These are phyloP conservation scores for Kwoniella heveanensis DNA, from an alignment of 768 basidiomycete species.

Conservation along the genomic window DNA sequence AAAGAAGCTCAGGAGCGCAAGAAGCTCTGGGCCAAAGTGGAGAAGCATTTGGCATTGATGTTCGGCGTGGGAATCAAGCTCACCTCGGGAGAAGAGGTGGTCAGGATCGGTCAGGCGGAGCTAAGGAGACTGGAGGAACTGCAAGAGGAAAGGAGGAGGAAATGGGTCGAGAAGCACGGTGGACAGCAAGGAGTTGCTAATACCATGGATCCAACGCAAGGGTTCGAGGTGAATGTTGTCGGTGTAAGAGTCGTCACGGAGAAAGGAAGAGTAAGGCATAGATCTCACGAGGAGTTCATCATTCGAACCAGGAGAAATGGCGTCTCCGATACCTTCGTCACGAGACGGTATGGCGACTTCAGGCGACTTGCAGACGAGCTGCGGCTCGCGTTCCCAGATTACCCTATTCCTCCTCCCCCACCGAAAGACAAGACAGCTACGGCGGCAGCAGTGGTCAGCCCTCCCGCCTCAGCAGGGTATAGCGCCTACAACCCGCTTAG, in stretches of 20 bases:
- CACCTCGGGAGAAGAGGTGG: constrained; percentile 73
- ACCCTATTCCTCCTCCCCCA: constrained; percentile 78
- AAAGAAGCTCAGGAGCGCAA: constrained; percentile 61
- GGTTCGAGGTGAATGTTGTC: constrained; percentile 89
- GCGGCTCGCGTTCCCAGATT: constrained; percentile 79
- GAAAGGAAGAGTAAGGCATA: constrained; percentile 81
- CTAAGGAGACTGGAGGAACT: constrained; percentile 74
- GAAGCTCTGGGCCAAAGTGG: constrained; percentile 73
- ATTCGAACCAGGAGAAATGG: constrained; percentile 78
- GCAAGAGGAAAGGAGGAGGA: constrained; percentile 64
- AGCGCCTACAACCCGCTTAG: constrained; percentile 51
- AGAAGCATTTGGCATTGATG: constrained; percentile 82
- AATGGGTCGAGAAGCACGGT: constrained; percentile 55
- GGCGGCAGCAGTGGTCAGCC: constrained; percentile 29
- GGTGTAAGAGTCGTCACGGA: constrained; percentile 79
- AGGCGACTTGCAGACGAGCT: constrained; percentile 85
- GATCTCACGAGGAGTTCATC: constrained; percentile 95
- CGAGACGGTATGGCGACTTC: constrained; percentile 93
- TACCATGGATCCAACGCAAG: constrained; percentile 21
- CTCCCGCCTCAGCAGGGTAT: constrained; percentile 34
- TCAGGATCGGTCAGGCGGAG: constrained; percentile 82
- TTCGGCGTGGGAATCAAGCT: constrained; percentile 80
- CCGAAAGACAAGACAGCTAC: constrained; percentile 75
- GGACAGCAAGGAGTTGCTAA: background rate
- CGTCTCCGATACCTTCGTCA: constrained; percentile 78